Evolutionary conservation across 2,329 filamentous ascomycete species (phyloP).

Genomic region (Xylaria arbuscula): DNA sequence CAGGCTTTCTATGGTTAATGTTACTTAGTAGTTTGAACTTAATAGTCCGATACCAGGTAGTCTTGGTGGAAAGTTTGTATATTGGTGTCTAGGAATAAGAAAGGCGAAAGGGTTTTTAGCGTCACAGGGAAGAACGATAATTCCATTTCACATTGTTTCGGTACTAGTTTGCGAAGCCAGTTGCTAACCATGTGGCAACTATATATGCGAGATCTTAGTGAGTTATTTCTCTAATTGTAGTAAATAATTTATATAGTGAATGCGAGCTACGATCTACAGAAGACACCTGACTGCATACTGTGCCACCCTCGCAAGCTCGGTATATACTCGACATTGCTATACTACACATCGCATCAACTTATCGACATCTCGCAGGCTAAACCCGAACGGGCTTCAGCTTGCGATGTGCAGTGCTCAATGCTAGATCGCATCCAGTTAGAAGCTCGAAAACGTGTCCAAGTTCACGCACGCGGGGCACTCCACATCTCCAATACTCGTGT

Average conservation of each 20-base stretch:
- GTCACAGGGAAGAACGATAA: not conserved
- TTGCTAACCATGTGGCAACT: not conserved
- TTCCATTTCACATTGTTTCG: slow-evolving; percentile 5
- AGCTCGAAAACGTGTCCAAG: not conserved
- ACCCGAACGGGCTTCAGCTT: slow-evolving; percentile 26
- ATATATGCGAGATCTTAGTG: not conserved
- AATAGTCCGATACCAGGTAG: not conserved
- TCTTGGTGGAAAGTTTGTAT: not conserved
- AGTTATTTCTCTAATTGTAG: not conserved
- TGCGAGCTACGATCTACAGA: not conserved
- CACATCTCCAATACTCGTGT: slow-evolving; percentile 11
- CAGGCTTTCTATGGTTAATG: not conserved
- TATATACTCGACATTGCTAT: not conserved
- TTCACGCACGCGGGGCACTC: slow-evolving; percentile 1
- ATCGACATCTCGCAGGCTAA: slow-evolving; percentile 30
- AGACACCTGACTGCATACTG: not conserved
- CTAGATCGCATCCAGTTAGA: not conserved
- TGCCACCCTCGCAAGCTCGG: not conserved
- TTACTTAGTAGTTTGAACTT: not conserved
- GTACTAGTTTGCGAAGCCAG: slow-evolving; percentile 31
- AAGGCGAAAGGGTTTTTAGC: no score
- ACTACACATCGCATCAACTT: not conserved
- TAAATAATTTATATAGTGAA: slow-evolving; percentile 1
- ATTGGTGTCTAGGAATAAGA: not conserved
- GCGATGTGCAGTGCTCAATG: slow-evolving; percentile 12